Base-by-base conservation (phyloP, 768 basidiomycete genomes). In the Boletus fagicola region DNA sequence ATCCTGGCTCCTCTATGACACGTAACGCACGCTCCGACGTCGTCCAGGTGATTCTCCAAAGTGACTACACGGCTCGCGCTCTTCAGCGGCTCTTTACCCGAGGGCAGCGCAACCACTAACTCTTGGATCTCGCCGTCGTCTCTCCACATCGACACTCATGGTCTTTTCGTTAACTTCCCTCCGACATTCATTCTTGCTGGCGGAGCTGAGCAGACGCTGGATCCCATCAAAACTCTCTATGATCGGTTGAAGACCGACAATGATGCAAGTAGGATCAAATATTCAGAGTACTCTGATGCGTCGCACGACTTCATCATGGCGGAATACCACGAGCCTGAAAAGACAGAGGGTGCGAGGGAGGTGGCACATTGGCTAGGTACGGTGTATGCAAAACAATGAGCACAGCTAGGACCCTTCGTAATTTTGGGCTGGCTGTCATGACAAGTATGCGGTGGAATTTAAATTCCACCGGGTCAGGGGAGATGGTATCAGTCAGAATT, bases 21-120 rank as follows among this genome's bases (percentile, higher is more conserved):
- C 22, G 51, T 12, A 53, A 57, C 12, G 51, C 50, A 18, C 51
- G 51, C 24, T 46, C 51, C 18, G 51, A 57, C 16, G n/a, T 46
- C 28, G 42, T 52, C 46, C 56, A 47, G 24, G 22, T 40, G 12
- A 31, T 53, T 20, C 36, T 47, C 22, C 44, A 57, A 10, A 46
- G 38, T 28, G 56, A 51, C 9, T 40, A 40, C 39, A 40, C 39
- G n/a, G 39, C 39, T 40, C 39, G 39, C 39, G 39, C 39, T n/a
- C 39, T 40, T 40, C 39, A 40, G 8, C 9, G 39, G 39, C 39
- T 4, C 39, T 20, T 20, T 40, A 40, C 39, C 39, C 20, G 39
- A 40, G 39, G 16, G 1, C 38, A 18, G 16, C 16, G 9, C 18
- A 10, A 40, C 18, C 18, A 40, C 39, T 7, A 11, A 40, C 4